phyloP scores from a whole-genome alignment of 805 yeast genomes.

The Starmerella vaccinii region DNA sequence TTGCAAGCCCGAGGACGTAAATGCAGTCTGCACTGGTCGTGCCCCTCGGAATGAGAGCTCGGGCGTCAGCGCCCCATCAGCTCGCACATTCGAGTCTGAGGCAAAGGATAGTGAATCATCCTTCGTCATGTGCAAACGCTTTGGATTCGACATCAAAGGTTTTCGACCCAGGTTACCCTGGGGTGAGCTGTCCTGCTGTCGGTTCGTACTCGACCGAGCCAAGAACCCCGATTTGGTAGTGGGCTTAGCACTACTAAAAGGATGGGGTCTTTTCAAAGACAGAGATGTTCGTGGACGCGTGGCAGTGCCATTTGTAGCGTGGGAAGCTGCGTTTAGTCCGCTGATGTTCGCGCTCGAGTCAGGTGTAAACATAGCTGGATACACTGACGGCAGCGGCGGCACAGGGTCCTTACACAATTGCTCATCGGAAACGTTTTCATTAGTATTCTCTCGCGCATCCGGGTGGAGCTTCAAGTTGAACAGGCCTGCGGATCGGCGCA shows the following conservation, averaged over 20 bases:
- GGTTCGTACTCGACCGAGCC: slow-evolving; percentile 10
- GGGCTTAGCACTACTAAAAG: slow-evolving; percentile 22
- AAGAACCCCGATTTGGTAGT: slow-evolving; percentile 12
- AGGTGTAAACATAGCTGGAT: slow-evolving; percentile 6
- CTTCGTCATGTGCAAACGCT: slow-evolving; percentile 13
- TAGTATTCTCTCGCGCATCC: background rate
- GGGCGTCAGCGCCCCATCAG: slow-evolving; percentile 34
- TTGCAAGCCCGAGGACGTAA: slow-evolving; percentile 60
- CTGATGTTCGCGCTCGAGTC: background rate
- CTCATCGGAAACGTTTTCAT: slow-evolving; percentile 1
- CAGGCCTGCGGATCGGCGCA: slow-evolving; percentile 35
- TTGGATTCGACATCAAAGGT: slow-evolving; percentile 2
- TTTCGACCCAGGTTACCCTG: slow-evolving; percentile 2
- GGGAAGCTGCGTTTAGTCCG: background rate
- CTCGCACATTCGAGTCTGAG: background rate
- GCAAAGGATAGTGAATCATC: background rate
- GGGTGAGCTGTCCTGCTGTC: slow-evolving; percentile 6
- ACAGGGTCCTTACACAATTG: slow-evolving; percentile 9
- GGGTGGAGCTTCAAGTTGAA: slow-evolving; percentile 34
- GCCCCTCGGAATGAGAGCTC: slow-evolving; percentile 52
- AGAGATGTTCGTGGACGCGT: background rate
- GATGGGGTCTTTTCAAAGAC: slow-evolving; percentile 26
- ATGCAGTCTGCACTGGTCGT: slow-evolving; percentile 78
- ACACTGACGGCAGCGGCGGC: slow-evolving; percentile 6
- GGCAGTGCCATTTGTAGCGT: background rate